Evolutionary conservation across 345 rosid species (phyloP).

Genomic region (Pistacia vera): DNA sequence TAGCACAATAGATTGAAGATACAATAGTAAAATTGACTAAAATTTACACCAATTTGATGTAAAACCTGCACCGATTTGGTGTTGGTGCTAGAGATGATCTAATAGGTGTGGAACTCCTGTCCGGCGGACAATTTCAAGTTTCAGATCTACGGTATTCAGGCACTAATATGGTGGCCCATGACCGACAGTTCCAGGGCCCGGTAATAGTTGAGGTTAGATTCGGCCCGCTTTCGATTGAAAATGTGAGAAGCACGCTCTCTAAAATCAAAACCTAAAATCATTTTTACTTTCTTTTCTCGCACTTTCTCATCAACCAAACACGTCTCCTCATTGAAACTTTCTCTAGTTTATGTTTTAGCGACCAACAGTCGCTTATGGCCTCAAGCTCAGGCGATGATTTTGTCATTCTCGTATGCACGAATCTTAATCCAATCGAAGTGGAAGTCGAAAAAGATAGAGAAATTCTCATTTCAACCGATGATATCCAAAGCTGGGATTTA

Average conservation of each 20-base stretch:
- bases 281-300: neutral
- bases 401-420: conserved; percentile 38
- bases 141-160: too few species aligned
- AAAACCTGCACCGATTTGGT: too few species aligned
- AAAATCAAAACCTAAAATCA: neutral
- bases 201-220: too few species aligned
- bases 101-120: too few species aligned
- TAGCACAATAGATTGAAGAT: too few species aligned
- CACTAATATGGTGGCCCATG: too few species aligned
- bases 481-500: conserved; percentile 48
- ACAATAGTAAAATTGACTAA: too few species aligned
- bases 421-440: conserved; percentile 27
- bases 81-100: too few species aligned
- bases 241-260: neutral
- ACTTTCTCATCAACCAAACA: conserved; percentile 4
- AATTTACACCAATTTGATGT: too few species aligned
- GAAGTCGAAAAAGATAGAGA: conserved; percentile 12
- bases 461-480: conserved; percentile 44
- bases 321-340: neutral
- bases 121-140: too few species aligned
- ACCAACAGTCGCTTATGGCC: conserved; percentile 34
- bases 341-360: neutral
- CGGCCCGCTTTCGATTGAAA: too few species aligned
- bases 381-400: conserved; percentile 38
- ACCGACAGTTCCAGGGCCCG: too few species aligned